Base-by-base conservation (phyloP, 163 green algal species). In the Scenedesmus sp. region DNA sequence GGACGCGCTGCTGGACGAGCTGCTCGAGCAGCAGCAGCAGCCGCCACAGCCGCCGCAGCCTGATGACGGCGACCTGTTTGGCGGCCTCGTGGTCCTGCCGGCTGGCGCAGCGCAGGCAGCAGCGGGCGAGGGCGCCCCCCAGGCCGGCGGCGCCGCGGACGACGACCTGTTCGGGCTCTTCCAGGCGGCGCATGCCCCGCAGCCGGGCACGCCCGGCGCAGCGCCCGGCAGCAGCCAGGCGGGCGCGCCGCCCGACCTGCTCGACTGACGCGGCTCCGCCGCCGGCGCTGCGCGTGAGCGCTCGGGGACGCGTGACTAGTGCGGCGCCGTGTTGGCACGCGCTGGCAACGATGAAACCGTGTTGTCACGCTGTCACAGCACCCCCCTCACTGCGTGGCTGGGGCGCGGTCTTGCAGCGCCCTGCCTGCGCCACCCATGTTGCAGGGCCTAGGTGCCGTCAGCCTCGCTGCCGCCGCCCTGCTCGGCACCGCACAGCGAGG, bases 121-220 rank as follows among this genome's bases (percentile, higher is more conserved):
- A 47, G n/a, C n/a, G n/a, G n/a, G n/a, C n/a, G n/a, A n/a, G n/a
- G n/a, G n/a, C n/a, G n/a, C n/a, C n/a, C n/a, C n/a, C n/a, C n/a
- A n/a, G n/a, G n/a, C n/a, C n/a, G n/a, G n/a, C n/a, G n/a, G n/a
- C n/a, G n/a, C n/a, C 39, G 39, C 51, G 24, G 51, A 65, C 28
- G 66, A 75, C 28, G 66, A 63, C 31, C 36, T 75, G 50, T 75
- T 75, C 63, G 50, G 66, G 36, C 36, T 70, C 36, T 70, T 70
- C 36, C 62, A 70, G 62, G n/a, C 11, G 56, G 56, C 24, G 22
- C 14, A 7, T 62, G 53, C 53, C 53, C 14, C 14, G 22, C 14
- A 10, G 28, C 22, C 14, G 28, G 53, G 53, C n/a, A n/a, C n/a
- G n/a, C n/a, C 63, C 34, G 36, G 39, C 36, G 33, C 39, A 56